Evolutionary conservation across 371 early-diverging fungal genomes (phyloP).

Genomic region (Haplosporangium sp.): DNA sequence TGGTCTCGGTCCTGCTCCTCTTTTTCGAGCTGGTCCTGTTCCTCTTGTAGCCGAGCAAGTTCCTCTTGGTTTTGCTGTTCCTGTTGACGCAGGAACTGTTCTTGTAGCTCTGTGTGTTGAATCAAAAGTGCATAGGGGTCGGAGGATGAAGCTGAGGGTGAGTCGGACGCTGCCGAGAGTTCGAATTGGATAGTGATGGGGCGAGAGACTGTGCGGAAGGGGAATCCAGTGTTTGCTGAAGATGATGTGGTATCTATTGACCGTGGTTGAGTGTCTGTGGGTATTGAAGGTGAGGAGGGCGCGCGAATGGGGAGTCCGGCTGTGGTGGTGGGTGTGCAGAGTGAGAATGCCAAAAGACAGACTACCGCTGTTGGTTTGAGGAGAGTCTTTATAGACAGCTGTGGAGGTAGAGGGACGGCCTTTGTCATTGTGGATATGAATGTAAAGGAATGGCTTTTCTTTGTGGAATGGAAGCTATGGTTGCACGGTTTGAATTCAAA

Average conservation of each 20-base stretch:
- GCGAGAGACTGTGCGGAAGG: conserved; percentile 37
- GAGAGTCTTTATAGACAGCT: conserved; percentile 29
- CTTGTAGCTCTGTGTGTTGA: conserved; percentile 23
- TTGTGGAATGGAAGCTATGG: not conserved
- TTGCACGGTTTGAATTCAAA: not conserved
- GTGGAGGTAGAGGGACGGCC: conserved; percentile 4
- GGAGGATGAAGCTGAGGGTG: not conserved
- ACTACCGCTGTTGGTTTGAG: conserved; percentile 33
- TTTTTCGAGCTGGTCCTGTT: conserved; percentile 47
- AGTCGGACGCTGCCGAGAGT: not conserved
- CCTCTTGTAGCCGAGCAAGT: conserved; percentile 24
- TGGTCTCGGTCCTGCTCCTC: conserved; percentile 41
- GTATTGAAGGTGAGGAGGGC: conserved; percentile 15
- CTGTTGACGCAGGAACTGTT: conserved; percentile 21
- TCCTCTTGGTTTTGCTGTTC: conserved; percentile 14
- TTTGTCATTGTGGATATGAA: conserved; percentile 11
- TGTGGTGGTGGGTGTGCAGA: conserved; percentile 33
- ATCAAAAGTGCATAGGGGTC: conserved; percentile 14
- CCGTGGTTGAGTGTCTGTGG: not conserved
- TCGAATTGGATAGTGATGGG: conserved; percentile 46
- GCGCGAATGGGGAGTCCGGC: conserved; percentile 30
- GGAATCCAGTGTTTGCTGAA: not conserved
- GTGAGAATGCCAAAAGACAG: conserved; percentile 40
- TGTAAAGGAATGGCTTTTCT: not conserved
- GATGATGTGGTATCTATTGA: conserved; percentile 14